Conservation (phyloP, 108 stramenopile species). For the Aurantiochytrium sp. region DNA sequence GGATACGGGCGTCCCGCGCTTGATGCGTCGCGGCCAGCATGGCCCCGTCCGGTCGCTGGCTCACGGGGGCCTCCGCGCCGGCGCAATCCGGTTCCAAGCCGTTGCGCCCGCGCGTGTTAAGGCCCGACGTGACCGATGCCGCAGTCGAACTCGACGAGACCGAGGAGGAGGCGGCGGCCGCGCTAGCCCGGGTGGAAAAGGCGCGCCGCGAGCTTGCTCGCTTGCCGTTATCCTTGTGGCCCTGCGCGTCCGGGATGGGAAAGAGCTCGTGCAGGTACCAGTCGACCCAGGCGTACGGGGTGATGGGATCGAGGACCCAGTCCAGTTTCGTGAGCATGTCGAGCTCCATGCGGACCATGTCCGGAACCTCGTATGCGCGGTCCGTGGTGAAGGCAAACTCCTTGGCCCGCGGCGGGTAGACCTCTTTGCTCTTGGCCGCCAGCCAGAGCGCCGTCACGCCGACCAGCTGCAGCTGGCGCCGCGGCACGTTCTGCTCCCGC, state of each 20-base stretch:
- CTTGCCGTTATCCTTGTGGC: background rate
- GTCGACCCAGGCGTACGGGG: background rate
- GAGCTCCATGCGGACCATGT: background rate
- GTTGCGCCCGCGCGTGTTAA: background rate
- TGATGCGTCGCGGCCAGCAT: background rate
- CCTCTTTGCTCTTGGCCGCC: constrained; percentile 10
- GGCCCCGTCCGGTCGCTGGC: too few relatives aligned
- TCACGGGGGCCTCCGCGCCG: background rate
- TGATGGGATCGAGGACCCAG: constrained; percentile 12
- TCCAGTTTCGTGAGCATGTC: constrained; percentile 1
- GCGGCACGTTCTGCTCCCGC: background rate
- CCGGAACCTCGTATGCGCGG: background rate
- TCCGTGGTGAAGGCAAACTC: constrained; percentile 19
- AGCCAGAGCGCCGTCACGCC: constrained; percentile 27
- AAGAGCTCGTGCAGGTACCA: constrained; percentile 6
- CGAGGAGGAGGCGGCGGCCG: background rate
- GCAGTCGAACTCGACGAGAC: too few relatives aligned
- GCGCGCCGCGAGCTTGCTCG: too few relatives aligned
- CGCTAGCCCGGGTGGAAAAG: constrained; percentile 16
- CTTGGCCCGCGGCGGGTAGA: background rate
- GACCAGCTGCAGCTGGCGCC: background rate
- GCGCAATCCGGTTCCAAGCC: background rate
- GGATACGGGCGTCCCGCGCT: background rate
- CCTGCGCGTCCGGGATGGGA: background rate
- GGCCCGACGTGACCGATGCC: too few relatives aligned